Evolutionary conservation across 768 basidiomycete genomes (phyloP), one percentile per base, ranked within the genome.

Genomic region (Mycena olivaceomarginata): DNA sequence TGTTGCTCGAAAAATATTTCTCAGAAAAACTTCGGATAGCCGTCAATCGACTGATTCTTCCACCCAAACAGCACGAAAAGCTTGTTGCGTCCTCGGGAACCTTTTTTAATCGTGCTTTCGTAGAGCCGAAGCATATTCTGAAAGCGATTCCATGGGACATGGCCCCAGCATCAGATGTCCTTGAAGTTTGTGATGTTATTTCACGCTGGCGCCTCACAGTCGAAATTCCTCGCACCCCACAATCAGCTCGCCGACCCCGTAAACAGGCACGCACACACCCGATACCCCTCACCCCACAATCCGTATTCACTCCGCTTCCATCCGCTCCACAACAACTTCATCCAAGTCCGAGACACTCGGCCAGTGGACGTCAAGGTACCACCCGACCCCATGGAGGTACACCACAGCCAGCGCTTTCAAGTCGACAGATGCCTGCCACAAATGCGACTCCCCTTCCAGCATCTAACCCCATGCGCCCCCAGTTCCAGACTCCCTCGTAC

Each of bases 111-210:
- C 57, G n/a, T 37, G 56, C 57, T 46, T 41, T 70, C 56, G 43
- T 70, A 6, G 68, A 70, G 56, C 68, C 57, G 41, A 70, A 70
- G 57, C 57, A 70, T 16, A 46, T 70, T n/a, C 41, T 16, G 13
- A 70, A 70, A 40, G 57, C 43, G 1, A 56, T 70, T 4, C 15
- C 68, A 9, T 70, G 68, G 68, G 68, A 70, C 20, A 45, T 70
- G 68, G 56, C 68, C 1, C 41, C 57, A 5, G 68, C 22, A 5
- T 59, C 68, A 0, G 68, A 70, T 60, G 68, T 70, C 11, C 12
- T 56, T 4, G 68, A 70, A 20, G 68, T 70, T 10, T 70, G 68
- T 41, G 48, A 51, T 51, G 48, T 10, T 15, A 51, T 51, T 51
- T 9, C 48, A 12, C 48, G 48, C 48, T 51, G 48, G 48, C 48